A percentile compares a stretch with the other conserved stretches of the same genome.
Evolutionary conservation across 2,329 filamentous ascomycete genomes (phyloP).

Genomic region (Colletotrichum somersetense): DNA sequence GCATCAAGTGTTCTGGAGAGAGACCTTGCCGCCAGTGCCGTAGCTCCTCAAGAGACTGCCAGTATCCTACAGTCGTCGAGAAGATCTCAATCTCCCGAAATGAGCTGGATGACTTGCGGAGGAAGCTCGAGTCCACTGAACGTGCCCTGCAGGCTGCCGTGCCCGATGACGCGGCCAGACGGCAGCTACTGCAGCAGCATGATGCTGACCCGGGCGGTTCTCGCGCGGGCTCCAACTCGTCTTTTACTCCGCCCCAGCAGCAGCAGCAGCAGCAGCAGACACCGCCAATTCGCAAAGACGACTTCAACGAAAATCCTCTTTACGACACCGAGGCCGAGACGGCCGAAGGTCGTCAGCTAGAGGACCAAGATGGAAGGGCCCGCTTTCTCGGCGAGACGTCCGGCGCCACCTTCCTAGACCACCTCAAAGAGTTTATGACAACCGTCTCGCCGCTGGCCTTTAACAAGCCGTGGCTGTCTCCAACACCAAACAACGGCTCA

Average conservation of each 20-base stretch:
- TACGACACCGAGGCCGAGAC: conserved; percentile 42
- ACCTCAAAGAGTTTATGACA: conserved; percentile 61
- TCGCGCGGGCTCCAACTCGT: conserved; percentile 34
- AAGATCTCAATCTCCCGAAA: conserved; percentile 57
- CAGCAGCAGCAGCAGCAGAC: conserved; percentile 22
- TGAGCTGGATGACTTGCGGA: conserved; percentile 57
- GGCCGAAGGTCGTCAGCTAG: conserved; percentile 57
- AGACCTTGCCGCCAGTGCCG: conserved; percentile 62
- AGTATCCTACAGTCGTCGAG: conserved; percentile 60
- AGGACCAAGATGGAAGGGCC: conserved; percentile 58
- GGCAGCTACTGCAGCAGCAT: conserved; percentile 50
- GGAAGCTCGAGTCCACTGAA: conserved; percentile 57
- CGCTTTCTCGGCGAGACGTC: conserved; percentile 64
- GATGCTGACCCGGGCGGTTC: conserved; percentile 43
- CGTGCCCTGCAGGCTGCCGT: conserved; percentile 53
- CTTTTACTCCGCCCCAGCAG: conserved; percentile 44
- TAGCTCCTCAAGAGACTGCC: conserved; percentile 58
- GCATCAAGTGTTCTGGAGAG: conserved; percentile 65
- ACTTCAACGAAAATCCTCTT: conserved; percentile 13
- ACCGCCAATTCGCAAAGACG: not conserved
- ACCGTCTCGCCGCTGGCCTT: conserved; percentile 53
- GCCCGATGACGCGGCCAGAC: conserved; percentile 52
- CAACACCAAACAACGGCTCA: conserved; percentile 44
- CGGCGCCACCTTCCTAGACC: conserved; percentile 63
- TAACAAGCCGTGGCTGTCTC: conserved; percentile 39